Percentiles rank a stretch among this genome's conserved stretches.
Evolutionary conservation across 1,284 basidiomycete genomes (phyloP).

Genomic region (Porodaedalea pini): DNA sequence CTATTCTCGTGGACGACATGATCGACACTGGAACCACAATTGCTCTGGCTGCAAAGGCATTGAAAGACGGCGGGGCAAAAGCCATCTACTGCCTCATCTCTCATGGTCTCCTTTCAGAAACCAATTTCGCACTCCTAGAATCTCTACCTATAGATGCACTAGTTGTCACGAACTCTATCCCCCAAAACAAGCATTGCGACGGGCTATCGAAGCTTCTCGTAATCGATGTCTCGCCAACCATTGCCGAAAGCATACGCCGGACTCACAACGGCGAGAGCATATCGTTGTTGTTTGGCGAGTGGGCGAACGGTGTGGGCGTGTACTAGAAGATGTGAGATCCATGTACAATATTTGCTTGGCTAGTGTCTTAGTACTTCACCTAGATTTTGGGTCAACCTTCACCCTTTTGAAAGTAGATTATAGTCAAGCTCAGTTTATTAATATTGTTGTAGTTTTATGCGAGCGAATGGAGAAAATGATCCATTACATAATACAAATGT

Average conservation of each 20-base stretch:
- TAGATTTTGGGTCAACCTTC: not conserved
- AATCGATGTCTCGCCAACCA: slow-evolving; percentile 86
- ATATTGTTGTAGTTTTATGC: no score
- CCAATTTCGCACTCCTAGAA: slow-evolving; percentile 74
- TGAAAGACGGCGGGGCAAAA: slow-evolving; percentile 86
- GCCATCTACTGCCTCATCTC: slow-evolving; percentile 88
- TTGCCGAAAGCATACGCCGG: slow-evolving; percentile 93
- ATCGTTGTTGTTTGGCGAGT: slow-evolving; percentile 77
- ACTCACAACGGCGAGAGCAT: slow-evolving; percentile 97
- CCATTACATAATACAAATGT: not conserved
- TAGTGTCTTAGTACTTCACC: not conserved
- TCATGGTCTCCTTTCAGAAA: slow-evolving; percentile 87
- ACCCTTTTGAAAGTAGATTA: not conserved
- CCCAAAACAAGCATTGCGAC: slow-evolving; percentile 55
- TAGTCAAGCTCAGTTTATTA: not conserved
- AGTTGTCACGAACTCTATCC: slow-evolving; percentile 72
- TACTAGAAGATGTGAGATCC: slow-evolving; percentile 5
- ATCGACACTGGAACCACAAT: slow-evolving; percentile 93
- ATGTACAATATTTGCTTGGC: not conserved
- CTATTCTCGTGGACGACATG: slow-evolving; percentile 98
- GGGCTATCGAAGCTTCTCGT: slow-evolving; percentile 62
- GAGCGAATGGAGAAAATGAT: not conserved
- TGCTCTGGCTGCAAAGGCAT: slow-evolving; percentile 77
- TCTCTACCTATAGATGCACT: slow-evolving; percentile 68
- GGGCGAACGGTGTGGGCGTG: slow-evolving; percentile 45